Conservation (phyloP, 129 eudicot genomes). For the Lactuca sativa region DNA sequence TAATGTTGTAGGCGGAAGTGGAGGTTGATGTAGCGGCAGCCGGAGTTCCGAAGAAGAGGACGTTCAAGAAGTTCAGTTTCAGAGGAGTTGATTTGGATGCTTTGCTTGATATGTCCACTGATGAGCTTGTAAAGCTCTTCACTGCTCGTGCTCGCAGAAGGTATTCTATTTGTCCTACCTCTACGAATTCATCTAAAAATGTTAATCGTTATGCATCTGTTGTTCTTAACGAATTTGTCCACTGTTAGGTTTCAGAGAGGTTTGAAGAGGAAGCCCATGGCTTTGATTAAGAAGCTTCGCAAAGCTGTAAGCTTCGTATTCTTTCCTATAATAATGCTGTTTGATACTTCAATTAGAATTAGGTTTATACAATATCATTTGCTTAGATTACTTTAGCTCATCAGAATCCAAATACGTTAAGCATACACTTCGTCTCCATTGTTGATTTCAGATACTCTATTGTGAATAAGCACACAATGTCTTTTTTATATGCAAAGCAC, state of each 20-base stretch:
- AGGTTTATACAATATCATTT: background rate
- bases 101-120: constrained; percentile 80
- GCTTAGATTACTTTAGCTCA: background rate
- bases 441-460: too few species aligned
- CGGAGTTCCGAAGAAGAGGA: constrained; percentile 87
- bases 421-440: background rate
- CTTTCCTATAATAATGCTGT: background rate
- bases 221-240: background rate
- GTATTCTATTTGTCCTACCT: constrained; percentile 14
- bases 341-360: background rate
- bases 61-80: constrained; percentile 91
- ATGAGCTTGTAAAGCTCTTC: constrained; percentile 82
- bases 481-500: too few species aligned
- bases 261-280: constrained; percentile 96
- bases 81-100: constrained; percentile 89
- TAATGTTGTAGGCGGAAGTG: constrained; percentile 58
- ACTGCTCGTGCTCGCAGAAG: constrained; percentile 81
- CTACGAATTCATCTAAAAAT: background rate
- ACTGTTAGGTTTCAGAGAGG: constrained; percentile 70
- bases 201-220: background rate
- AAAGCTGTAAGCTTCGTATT: constrained; percentile 60
- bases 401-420: too few species aligned
- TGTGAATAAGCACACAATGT: too few species aligned
- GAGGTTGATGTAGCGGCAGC: constrained; percentile 58
- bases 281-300: constrained; percentile 88